phyloP scores from a whole-genome alignment of 1,284 basidiomycete genomes.

The Schizopora paradoxa region DNA sequence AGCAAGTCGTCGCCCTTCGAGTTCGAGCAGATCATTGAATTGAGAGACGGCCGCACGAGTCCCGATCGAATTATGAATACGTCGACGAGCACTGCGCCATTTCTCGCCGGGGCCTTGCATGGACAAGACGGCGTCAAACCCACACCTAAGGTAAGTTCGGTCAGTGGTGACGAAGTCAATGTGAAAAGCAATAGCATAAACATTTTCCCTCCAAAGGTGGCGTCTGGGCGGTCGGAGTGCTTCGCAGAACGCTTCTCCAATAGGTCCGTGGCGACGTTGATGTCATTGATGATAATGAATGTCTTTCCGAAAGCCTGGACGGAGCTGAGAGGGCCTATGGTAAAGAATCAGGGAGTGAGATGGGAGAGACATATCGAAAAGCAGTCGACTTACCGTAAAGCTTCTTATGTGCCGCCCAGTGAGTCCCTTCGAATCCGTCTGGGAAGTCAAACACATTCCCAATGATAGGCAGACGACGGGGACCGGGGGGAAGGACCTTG shows the following conservation, averaged over 20 bases:
- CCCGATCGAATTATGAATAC: neutral
- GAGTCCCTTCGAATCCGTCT: constrained; percentile 7
- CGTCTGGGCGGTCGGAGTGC: constrained; percentile 19
- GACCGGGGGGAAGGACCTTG: constrained; percentile 17
- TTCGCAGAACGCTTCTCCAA: constrained; percentile 21
- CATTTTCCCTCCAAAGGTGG: neutral
- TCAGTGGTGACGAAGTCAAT: neutral
- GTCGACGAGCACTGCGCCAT: neutral
- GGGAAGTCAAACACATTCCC: constrained; percentile 17
- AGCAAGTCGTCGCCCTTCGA: neutral
- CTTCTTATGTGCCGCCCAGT: constrained; percentile 2
- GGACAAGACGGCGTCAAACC: neutral
- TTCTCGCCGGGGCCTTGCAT: neutral
- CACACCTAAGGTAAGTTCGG: neutral
- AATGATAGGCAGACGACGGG: constrained; percentile 13
- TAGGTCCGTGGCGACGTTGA: constrained; percentile 19
- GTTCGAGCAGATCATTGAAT: neutral
- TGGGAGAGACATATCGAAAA: no score
- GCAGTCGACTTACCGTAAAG: constrained; percentile 5
- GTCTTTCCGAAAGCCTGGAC: constrained; percentile 17
- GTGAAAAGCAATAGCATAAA: no score
- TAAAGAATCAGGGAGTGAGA: neutral
- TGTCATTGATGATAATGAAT: constrained; percentile 20
- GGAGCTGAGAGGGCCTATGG: neutral
- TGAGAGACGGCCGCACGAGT: neutral